phyloP scores from a whole-genome alignment of 192 early-diverging fungal genomes.

The Mortierella claussenii region DNA sequence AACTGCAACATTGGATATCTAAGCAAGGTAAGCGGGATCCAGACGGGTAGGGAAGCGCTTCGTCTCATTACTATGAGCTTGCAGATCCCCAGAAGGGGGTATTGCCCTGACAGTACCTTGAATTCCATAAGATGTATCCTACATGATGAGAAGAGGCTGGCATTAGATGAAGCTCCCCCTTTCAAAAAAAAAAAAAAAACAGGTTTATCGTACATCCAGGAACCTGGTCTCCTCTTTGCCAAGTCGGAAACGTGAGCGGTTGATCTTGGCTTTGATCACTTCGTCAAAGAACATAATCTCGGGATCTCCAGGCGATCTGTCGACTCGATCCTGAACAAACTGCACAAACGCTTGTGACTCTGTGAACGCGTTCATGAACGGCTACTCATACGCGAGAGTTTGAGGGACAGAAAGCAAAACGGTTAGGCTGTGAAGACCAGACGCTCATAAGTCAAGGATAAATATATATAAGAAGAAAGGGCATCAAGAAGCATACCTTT shows the following conservation, averaged over 20 bases:
- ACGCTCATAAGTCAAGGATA: no score
- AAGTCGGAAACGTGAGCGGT: slow-evolving; percentile 78
- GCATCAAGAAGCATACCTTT: slow-evolving; percentile 8
- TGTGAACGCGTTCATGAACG: slow-evolving; percentile 71
- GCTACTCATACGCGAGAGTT: slow-evolving; percentile 29
- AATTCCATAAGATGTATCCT: slow-evolving; percentile 50
- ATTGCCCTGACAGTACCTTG: slow-evolving; percentile 31
- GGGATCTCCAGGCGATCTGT: slow-evolving; percentile 70
- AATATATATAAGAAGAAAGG: not conserved
- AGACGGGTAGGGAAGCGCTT: not conserved
- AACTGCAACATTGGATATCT: no score
- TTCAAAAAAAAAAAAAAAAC: not conserved
- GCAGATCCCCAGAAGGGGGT: slow-evolving; percentile 38
- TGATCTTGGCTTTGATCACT: slow-evolving; percentile 82
- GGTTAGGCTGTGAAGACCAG: not conserved
- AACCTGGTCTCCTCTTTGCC: slow-evolving; percentile 74
- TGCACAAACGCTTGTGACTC: slow-evolving; percentile 85
- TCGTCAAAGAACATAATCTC: slow-evolving; percentile 88
- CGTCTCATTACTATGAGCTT: slow-evolving; percentile 12
- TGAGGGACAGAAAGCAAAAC: not conserved
- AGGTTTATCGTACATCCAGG: slow-evolving; percentile 54
- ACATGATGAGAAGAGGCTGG: not conserved
- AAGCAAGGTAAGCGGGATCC: not conserved
- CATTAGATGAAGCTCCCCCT: no score
- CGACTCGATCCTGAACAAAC: slow-evolving; percentile 80